Conservation (phyloP, 2,329 filamentous ascomycete species). For the Rasamsonia emersonii region DNA sequence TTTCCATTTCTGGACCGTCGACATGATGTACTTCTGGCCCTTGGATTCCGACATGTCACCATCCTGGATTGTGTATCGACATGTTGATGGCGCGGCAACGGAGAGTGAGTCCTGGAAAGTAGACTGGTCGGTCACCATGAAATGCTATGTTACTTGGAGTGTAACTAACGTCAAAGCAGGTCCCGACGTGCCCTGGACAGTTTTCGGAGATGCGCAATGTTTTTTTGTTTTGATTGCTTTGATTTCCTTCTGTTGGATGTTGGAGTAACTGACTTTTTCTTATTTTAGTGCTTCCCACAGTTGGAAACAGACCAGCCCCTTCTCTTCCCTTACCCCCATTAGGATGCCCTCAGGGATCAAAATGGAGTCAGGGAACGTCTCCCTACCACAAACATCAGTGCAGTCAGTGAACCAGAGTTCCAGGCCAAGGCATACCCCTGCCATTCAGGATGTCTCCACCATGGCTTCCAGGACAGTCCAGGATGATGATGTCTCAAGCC, state of each 20-base stretch:
- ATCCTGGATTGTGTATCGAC: too few species aligned
- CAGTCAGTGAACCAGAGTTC: constrained; percentile 25
- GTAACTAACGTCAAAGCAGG: constrained; percentile 1
- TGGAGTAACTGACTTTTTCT: constrained; percentile 9
- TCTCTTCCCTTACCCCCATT: constrained; percentile 3
- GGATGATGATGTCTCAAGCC: constrained; percentile 36
- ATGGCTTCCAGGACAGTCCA: constrained; percentile 30
- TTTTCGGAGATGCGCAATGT: not conserved
- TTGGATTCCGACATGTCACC: too few species aligned
- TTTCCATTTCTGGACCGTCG: too few species aligned
- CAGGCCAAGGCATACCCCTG: constrained; percentile 26
- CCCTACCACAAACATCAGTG: constrained; percentile 23
- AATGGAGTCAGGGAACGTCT: constrained; percentile 28
- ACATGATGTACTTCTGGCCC: too few species aligned
- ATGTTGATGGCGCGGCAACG: too few species aligned
- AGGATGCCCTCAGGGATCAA: constrained; percentile 32
- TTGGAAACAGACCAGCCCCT: constrained; percentile 13
- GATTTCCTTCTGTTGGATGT: not conserved
- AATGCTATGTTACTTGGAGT: too few species aligned
- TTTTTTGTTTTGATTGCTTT: constrained; percentile 3
- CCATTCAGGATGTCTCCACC: constrained; percentile 30
- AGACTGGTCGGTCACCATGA: too few species aligned
- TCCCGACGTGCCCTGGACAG: not conserved
- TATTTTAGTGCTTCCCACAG: constrained; percentile 15
- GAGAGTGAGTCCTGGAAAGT: too few species aligned